phyloP scores from a whole-genome alignment of 176 grass and related monocot species.

The bread wheat (Triticum aestivum) region IWGSC_CS_RefSeq_v2.1 NC_057798.1:403655055-403655554 shows the following conservation, averaged over 20 bases:
- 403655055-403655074: conserved; percentile 38
- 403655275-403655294: not conserved
- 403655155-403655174: not conserved
- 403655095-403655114: not conserved
- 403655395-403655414: conserved; percentile 19
- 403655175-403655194: not conserved
- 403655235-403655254: conserved; percentile 8
- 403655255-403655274: not conserved
- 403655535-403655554: conserved; percentile 55
- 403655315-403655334: not conserved
- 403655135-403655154: not conserved
- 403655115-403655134: conserved; percentile 2
- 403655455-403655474: conserved; percentile 26
- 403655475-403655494: not conserved
- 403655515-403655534: conserved; percentile 11
- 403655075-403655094: not conserved
- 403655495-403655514: not conserved
- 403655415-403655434: conserved; percentile 24
- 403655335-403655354: conserved; percentile 1
- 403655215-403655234: not conserved
- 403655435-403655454: conserved; percentile 68
- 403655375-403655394: conserved; percentile 45
- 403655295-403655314: not conserved
- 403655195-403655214: not conserved
- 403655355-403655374: conserved; percentile 28